A percentile compares a stretch with the other conserved stretches of the same genome.
Evolutionary conservation across 1,284 basidiomycete genomes (phyloP).

Genomic region (Austroboletus rostrupii): DNA sequence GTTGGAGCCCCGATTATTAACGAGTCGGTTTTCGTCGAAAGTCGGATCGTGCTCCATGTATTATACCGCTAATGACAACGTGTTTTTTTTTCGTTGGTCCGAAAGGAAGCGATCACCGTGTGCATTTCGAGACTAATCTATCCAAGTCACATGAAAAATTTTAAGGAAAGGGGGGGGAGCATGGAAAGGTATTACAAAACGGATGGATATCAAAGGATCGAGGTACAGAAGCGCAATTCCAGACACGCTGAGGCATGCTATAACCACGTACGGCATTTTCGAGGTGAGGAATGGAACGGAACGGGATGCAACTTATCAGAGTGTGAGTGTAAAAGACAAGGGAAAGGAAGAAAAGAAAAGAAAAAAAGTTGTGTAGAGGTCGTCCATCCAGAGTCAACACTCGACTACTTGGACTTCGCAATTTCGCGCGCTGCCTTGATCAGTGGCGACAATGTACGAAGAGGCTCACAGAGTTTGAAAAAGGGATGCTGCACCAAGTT

Average conservation of each 20-base stretch:
- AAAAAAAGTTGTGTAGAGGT: conserved; percentile 9
- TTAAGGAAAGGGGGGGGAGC: conserved; percentile 13
- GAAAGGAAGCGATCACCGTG: conserved; percentile 7
- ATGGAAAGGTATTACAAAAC: conserved; percentile 30
- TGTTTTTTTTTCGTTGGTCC: conserved; percentile 11
- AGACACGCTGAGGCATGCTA: conserved; percentile 10
- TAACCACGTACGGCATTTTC: conserved; percentile 10
- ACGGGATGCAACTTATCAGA: conserved; percentile 18
- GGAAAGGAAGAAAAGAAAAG: background rate
- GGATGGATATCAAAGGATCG: conserved; percentile 25
- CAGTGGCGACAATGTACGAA: conserved; percentile 82
- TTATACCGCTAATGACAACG: too few species aligned
- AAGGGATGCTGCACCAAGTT: conserved; percentile 66
- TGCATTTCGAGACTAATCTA: conserved; percentile 26
- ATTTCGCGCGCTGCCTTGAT: conserved; percentile 93
- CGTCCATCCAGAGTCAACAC: conserved; percentile 1
- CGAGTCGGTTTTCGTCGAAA: background rate
- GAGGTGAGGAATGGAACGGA: conserved; percentile 10
- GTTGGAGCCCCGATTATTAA: conserved; percentile 38
- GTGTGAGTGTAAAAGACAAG: conserved; percentile 15
- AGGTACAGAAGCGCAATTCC: conserved; percentile 16
- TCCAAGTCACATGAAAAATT: conserved; percentile 15
- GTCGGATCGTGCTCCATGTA: too few species aligned
- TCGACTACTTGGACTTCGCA: conserved; percentile 58
- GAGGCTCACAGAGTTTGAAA: conserved; percentile 83